phyloP scores from a whole-genome alignment of 495 filamentous ascomycete genomes.

The Penicillium taxi region DNA sequence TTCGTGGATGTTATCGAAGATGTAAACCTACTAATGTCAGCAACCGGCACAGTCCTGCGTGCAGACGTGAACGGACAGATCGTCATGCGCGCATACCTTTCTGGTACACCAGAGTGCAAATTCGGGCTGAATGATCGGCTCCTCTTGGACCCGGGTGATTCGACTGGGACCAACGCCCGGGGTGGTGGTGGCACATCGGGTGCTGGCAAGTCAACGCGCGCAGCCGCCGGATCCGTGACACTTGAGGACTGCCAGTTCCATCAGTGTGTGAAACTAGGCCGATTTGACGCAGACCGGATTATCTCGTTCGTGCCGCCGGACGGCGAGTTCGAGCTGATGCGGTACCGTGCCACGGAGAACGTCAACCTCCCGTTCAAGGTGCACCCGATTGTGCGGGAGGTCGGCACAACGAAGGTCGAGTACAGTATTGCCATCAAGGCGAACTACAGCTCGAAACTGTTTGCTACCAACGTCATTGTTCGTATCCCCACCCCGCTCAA shows the following conservation, averaged over 20 bases:
- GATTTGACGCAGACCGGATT: constrained; percentile 94
- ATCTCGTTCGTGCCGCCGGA: constrained; percentile 98
- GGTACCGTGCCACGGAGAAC: constrained; percentile 98
- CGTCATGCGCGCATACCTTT: constrained; percentile 96
- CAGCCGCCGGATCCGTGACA: constrained; percentile 90
- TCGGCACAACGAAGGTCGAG: constrained; percentile 95
- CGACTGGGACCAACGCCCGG: constrained; percentile 34
- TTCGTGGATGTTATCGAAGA: constrained; percentile 99
- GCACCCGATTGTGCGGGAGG: constrained; percentile 95
- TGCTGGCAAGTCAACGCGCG: constrained; percentile 76
- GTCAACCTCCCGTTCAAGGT: constrained; percentile 99
- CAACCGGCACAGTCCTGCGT: constrained; percentile 86
- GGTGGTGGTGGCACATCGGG: constrained; percentile 36
- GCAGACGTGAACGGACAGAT: constrained; percentile 98
- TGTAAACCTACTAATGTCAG: constrained; percentile 97
- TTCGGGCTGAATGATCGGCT: constrained; percentile 97
- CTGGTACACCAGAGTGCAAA: constrained; percentile 97
- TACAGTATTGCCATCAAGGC: constrained; percentile 97
- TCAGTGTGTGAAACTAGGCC: constrained; percentile 96
- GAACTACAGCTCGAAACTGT: constrained; percentile 93
- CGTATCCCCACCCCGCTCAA: constrained; percentile 94
- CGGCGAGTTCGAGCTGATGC: constrained; percentile 98
- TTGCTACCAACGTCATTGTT: constrained; percentile 95
- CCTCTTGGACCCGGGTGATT: constrained; percentile 66
- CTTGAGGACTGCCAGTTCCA: constrained; percentile 99